Evolutionary conservation across 1,284 basidiomycete species (phyloP).

Genomic region (Ceratobasidium sp.): DNA sequence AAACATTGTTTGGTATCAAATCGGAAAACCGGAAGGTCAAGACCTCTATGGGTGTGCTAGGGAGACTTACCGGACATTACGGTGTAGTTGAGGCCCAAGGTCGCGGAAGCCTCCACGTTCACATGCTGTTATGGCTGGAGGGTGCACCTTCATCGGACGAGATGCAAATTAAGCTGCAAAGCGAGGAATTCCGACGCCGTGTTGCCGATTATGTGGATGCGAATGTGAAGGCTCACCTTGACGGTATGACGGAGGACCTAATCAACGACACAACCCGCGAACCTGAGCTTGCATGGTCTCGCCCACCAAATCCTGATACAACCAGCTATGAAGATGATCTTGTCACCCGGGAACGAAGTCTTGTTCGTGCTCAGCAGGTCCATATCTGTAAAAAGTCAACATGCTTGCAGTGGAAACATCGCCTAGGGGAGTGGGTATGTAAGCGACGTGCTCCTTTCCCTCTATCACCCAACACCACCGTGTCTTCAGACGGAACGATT

Average conservation of each 20-base stretch:
- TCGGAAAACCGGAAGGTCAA: neutral
- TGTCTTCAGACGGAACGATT: constrained; percentile 43
- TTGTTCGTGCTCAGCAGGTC: constrained; percentile 8
- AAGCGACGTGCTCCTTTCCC: constrained; percentile 60
- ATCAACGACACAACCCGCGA: constrained; percentile 49
- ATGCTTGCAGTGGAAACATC: neutral
- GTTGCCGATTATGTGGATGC: constrained; percentile 10
- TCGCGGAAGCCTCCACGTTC: constrained; percentile 56
- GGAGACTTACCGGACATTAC: constrained; percentile 54
- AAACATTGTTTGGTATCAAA: constrained; percentile 58
- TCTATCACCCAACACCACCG: constrained; percentile 49
- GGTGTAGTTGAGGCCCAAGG: constrained; percentile 57
- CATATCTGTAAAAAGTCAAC: neutral
- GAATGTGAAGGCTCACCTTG: constrained; percentile 55
- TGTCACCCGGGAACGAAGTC: neutral
- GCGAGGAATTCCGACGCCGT: constrained; percentile 22
- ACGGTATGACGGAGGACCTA: constrained; percentile 41
- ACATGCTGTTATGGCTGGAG: constrained; percentile 55
- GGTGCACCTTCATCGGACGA: constrained; percentile 31
- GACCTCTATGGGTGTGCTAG: constrained; percentile 52
- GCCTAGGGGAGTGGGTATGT: constrained; percentile 51
- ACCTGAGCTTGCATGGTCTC: constrained; percentile 47
- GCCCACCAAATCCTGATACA: constrained; percentile 38
- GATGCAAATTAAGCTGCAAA: neutral
- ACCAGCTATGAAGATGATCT: neutral